phyloP scores from a whole-genome alignment of 2,329 filamentous ascomycete genomes.

The Alternaria rosae region DNA sequence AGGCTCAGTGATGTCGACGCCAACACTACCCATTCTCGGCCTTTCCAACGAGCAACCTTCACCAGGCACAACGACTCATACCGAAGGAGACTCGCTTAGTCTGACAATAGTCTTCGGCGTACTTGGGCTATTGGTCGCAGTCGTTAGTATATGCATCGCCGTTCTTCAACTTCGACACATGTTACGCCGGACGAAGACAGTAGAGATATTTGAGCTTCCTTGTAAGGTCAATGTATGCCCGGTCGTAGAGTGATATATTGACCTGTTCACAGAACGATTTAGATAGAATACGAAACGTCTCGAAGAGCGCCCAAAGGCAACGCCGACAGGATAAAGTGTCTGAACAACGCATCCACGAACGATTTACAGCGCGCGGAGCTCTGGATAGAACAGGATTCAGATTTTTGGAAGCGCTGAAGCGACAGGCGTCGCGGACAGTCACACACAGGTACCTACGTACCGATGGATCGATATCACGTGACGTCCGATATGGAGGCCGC shows the following conservation, averaged over 20 bases:
- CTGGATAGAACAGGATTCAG: neutral
- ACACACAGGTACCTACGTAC: neutral
- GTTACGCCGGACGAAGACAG: neutral
- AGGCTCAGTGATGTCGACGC: neutral
- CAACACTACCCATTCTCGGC: neutral
- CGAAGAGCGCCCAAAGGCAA: neutral
- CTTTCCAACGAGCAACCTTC: neutral
- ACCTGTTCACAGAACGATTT: neutral
- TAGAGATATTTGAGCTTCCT: constrained; percentile 2
- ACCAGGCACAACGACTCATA: neutral
- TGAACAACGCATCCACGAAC: neutral
- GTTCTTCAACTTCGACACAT: constrained; percentile 10
- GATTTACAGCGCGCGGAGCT: neutral
- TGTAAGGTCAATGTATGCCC: neutral
- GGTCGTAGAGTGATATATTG: neutral
- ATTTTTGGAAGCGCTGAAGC: neutral
- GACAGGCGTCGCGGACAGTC: neutral
- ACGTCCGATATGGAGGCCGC: neutral
- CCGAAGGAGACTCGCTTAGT: neutral
- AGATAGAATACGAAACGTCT: neutral
- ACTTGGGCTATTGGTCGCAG: neutral
- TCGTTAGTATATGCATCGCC: constrained; percentile 4
- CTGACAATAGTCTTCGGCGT: constrained; percentile 4
- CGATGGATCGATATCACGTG: neutral
- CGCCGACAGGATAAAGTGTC: neutral